Evolutionary conservation across 2,329 filamentous ascomycete species (phyloP).

Genomic region (Helminthosporium solani): DNA sequence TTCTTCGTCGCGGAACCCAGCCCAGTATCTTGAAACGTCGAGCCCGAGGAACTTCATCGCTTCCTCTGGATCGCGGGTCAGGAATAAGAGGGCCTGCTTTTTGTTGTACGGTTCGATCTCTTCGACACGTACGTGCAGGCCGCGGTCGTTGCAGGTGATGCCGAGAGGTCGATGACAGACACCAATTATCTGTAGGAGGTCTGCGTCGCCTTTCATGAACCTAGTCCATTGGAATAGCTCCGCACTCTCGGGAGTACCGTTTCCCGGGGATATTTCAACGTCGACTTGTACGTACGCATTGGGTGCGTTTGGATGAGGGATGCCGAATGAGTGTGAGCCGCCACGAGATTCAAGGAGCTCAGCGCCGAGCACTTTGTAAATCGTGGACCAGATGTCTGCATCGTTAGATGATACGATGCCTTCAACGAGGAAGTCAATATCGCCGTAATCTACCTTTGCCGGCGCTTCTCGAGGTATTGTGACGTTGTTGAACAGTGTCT

Average conservation of each 20-base stretch:
- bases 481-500: conserved; percentile 56
- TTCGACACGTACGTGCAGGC: conserved; percentile 64
- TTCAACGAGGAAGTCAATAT: conserved; percentile 68
- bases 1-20: conserved; percentile 56
- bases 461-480: conserved; percentile 67
- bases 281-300: conserved; percentile 67
- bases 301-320: conserved; percentile 43
- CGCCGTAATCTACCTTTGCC: conserved; percentile 66
- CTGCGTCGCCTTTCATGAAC: conserved; percentile 72
- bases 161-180: conserved; percentile 64
- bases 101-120: conserved; percentile 65
- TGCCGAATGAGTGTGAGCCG: conserved; percentile 49
- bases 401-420: conserved; percentile 15
- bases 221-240: conserved; percentile 59
- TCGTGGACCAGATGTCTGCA: conserved; percentile 24
- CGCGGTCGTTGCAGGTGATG: conserved; percentile 64
- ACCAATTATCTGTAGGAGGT: conserved; percentile 67
- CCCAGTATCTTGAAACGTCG: conserved; percentile 51
- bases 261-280: conserved; percentile 55
- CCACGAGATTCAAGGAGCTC: conserved; percentile 22
- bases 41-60: conserved; percentile 67
- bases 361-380: conserved; percentile 52
- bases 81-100: conserved; percentile 58
- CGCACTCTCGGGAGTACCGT: conserved; percentile 22
- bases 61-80: conserved; percentile 58